Percentiles rank a stretch among this genome's conserved stretches.
Conservation (phyloP, 441 rosid species). For the Populus hybrid region DNA sequence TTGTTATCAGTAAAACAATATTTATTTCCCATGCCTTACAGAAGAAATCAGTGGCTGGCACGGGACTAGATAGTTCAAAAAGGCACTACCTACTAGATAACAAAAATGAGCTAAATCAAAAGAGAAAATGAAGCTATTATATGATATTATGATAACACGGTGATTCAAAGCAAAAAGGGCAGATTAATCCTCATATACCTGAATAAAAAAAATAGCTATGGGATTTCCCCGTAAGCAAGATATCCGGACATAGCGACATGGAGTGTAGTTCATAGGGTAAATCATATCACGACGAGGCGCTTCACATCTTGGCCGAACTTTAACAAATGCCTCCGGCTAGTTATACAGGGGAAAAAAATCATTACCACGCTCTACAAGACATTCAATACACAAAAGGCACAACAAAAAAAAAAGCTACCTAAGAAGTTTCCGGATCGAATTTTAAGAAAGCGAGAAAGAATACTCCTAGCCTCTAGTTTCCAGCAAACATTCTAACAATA, state of each 20-base stretch:
- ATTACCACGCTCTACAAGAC: neutral
- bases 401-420: neutral
- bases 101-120: neutral
- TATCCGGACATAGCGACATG: slow-evolving; percentile 77
- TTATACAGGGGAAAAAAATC: slow-evolving; percentile 17
- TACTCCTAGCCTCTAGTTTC: too few relatives aligned
- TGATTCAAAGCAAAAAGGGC: slow-evolving; percentile 3
- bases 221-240: slow-evolving; percentile 91
- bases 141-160: neutral
- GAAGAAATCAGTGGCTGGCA: neutral
- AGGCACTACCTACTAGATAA: neutral
- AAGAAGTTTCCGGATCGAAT: neutral
- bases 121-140: neutral
- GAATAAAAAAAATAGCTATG: slow-evolving; percentile 81
- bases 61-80: slow-evolving; percentile 2
- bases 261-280: slow-evolving; percentile 75
- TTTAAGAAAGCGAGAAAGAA: too few relatives aligned
- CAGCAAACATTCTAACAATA: neutral
- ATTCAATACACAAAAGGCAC: slow-evolving; percentile 8
- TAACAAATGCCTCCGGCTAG: slow-evolving; percentile 85
- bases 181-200: slow-evolving; percentile 40
- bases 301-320: slow-evolving; percentile 87
- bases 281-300: slow-evolving; percentile 90
- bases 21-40: neutral
- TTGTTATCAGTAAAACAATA: neutral